A percentile compares a stretch with the other conserved stretches of the same genome.
Evolutionary conservation across 2,329 filamentous ascomycete species (phyloP).

Genomic region (Simplicillium sp.): DNA sequence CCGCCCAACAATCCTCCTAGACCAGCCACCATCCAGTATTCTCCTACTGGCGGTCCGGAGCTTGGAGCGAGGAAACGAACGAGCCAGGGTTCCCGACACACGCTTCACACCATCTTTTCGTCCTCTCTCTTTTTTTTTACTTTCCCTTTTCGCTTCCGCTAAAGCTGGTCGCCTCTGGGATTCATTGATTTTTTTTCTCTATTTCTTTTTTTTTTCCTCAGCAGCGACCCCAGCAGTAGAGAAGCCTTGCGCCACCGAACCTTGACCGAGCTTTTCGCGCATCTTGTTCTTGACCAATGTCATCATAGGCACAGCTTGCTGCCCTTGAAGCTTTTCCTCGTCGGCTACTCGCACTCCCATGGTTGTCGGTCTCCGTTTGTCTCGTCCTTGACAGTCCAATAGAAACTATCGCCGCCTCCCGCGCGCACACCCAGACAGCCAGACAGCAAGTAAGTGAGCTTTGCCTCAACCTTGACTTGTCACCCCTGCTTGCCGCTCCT

Average conservation of each 20-base stretch:
- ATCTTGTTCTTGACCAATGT: not conserved
- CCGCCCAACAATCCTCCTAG: not conserved
- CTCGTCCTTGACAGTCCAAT: too few species aligned
- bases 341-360: too few species aligned
- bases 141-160: conserved; percentile 2
- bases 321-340: not conserved
- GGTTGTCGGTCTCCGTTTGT: too few species aligned
- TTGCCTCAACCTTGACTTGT: not conserved
- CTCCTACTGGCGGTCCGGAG: too few species aligned
- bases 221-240: too few species aligned
- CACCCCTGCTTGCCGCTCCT: not conserved
- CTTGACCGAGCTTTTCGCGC: too few species aligned
- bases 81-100: not conserved
- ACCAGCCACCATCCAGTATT: not conserved
- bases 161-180: conserved; percentile 1
- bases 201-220: not conserved
- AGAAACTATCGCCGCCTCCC: too few species aligned
- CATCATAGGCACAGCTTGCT: not conserved
- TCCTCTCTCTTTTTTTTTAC: conserved; percentile 1
- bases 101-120: not conserved
- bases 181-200: not conserved
- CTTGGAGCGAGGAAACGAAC: too few species aligned
- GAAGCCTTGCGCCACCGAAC: too few species aligned
- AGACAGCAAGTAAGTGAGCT: too few species aligned
- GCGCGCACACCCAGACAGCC: too few species aligned